Conservation (phyloP, 2,329 filamentous ascomycete species). For the Epichloe amarillans region DNA sequence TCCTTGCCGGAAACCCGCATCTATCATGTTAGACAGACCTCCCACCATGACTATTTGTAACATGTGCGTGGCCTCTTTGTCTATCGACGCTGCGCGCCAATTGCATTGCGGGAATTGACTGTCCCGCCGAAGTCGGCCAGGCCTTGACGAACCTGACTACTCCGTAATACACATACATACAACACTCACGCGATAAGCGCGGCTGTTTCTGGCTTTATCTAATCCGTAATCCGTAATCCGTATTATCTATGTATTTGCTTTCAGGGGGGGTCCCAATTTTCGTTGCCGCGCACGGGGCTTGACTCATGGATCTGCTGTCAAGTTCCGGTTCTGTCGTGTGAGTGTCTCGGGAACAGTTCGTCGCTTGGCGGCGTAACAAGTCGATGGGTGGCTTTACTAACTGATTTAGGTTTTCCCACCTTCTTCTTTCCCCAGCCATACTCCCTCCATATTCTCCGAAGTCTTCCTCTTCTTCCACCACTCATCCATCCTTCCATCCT, state of each 20-base stretch:
- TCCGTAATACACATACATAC: not conserved
- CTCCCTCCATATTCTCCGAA: not conserved
- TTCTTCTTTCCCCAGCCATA: not conserved
- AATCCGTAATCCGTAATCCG: too few species aligned
- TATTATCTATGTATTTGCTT: not conserved
- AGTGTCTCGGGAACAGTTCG: not conserved
- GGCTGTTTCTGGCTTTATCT: not conserved
- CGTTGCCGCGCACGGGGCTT: not conserved
- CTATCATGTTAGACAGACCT: not conserved
- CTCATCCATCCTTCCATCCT: not conserved
- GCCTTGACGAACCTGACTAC: not conserved
- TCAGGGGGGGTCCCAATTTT: slow-evolving; percentile 3
- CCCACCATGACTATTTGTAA: too few species aligned
- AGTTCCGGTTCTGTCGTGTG: not conserved
- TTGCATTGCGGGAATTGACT: slow-evolving; percentile 2
- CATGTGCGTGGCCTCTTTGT: not conserved
- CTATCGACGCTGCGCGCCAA: slow-evolving; percentile 7
- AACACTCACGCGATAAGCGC: not conserved
- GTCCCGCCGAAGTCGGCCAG: slow-evolving; percentile 11
- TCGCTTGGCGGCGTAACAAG: not conserved
- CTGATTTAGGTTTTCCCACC: not conserved
- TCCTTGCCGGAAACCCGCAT: not conserved
- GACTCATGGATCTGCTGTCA: slow-evolving; percentile 7
- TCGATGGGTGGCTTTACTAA: not conserved
- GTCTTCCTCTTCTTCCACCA: not conserved